These are phyloP conservation scores for Plasmodium adleri DNA, from an alignment of 169 alveolate species.

Conservation along the genomic window DNA sequence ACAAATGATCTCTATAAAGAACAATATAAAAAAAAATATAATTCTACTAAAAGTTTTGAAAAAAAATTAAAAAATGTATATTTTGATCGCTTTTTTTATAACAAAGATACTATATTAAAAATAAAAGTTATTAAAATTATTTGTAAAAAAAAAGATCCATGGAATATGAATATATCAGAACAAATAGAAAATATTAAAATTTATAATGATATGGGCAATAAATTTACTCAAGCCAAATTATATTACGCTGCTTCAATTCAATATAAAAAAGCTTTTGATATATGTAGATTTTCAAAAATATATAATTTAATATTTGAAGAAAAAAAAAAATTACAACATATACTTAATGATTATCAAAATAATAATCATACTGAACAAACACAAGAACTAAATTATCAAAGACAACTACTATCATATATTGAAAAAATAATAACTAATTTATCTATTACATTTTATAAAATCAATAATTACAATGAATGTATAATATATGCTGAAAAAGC, in stretches of 20 bases:
- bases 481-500: slow-evolving; percentile 67
- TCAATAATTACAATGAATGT: slow-evolving; percentile 52
- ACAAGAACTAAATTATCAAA: no score
- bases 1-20: no score
- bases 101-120: slow-evolving; percentile 70
- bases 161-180: slow-evolving; percentile 72
- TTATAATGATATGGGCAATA: slow-evolving; percentile 62
- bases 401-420: not conserved
- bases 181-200: slow-evolving; percentile 65
- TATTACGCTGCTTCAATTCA: slow-evolving; percentile 62
- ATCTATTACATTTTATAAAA: slow-evolving; percentile 60
- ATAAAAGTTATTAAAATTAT: slow-evolving; percentile 67
- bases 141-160: slow-evolving; percentile 76
- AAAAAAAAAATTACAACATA: slow-evolving; percentile 17
- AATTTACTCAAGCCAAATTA: slow-evolving; percentile 40
- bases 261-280: slow-evolving; percentile 69
- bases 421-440: slow-evolving; percentile 70
- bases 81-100: slow-evolving; percentile 50
- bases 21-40: slow-evolving; percentile 2
- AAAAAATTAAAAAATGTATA: slow-evolving; percentile 39
- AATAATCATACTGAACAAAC: not conserved
- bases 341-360: slow-evolving; percentile 11
- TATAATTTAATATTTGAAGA: slow-evolving; percentile 69
- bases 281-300: slow-evolving; percentile 63
- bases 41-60: slow-evolving; percentile 10